Conservation (phyloP, 202 grass and related monocot genomes). For the Zoysia matrella region DNA sequence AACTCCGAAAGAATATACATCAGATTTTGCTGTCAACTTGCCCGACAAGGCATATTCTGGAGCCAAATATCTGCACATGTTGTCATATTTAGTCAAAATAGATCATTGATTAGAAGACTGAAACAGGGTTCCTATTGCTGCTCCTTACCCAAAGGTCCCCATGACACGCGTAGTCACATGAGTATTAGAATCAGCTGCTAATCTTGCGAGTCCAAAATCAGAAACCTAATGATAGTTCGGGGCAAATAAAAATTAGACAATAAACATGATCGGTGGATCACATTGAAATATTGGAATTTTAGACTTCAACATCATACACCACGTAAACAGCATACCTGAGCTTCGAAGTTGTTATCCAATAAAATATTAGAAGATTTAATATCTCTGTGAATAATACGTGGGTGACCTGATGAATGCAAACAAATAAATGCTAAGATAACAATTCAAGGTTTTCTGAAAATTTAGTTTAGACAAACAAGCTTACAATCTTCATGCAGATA, state of each 20-base stretch:
- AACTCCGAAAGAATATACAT: too few relatives aligned
- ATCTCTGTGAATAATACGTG: too few relatives aligned
- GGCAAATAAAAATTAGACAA: constrained; percentile 23
- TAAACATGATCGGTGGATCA: constrained; percentile 5
- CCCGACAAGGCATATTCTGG: too few relatives aligned
- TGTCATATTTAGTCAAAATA: constrained; percentile 6
- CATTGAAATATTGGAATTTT: too few relatives aligned
- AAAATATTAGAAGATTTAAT: too few relatives aligned
- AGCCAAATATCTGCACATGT: too few relatives aligned
- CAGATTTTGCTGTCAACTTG: too few relatives aligned
- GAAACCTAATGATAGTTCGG: constrained; percentile 66
- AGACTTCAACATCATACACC: too few relatives aligned
- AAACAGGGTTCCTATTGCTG: not conserved
- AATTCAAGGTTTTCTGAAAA: constrained; percentile 14
- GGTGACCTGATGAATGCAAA: constrained; percentile 79
- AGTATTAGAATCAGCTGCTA: too few relatives aligned
- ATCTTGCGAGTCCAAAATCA: constrained; percentile 99
- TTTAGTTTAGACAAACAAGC: constrained; percentile 25
- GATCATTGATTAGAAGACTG: constrained; percentile 18
- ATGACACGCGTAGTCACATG: constrained; percentile 94
- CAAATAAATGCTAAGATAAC: constrained; percentile 32
- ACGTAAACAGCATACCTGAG: too few relatives aligned
- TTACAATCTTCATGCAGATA: constrained; percentile 99
- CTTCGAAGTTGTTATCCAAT: too few relatives aligned
- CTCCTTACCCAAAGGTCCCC: constrained; percentile 94